Percentiles rank a stretch among this genome's conserved stretches.
Conservation (phyloP, 73 alveolate genomes). For the Blepharisma stoltei region DNA sequence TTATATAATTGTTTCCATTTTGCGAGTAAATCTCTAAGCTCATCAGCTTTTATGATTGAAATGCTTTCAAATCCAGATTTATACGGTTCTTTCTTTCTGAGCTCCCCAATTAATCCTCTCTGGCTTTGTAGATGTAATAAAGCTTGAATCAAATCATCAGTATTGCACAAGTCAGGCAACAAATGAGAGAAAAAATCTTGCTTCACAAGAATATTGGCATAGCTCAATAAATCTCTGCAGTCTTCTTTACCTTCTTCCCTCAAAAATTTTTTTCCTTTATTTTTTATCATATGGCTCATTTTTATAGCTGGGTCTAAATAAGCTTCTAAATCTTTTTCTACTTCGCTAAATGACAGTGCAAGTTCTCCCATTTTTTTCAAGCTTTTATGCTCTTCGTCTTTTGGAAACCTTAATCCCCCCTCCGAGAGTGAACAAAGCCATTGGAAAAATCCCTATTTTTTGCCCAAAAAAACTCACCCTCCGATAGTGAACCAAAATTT, state of each 20-base stretch:
- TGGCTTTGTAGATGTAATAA: slow-evolving; percentile 29
- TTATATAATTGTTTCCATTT: background rate
- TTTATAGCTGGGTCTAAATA: background rate
- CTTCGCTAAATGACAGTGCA: background rate
- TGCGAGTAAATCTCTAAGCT: background rate
- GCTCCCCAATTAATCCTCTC: background rate
- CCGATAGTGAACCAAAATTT: too few relatives aligned
- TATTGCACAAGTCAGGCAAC: background rate
- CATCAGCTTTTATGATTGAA: background rate
- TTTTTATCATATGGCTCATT: slow-evolving; percentile 27
- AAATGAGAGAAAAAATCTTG: slow-evolving; percentile 18
- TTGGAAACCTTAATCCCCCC: slow-evolving; percentile 20
- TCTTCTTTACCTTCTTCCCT: slow-evolving; percentile 27
- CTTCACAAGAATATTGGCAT: slow-evolving; percentile 18
- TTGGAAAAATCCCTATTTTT: too few relatives aligned
- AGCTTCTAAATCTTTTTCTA: slow-evolving; percentile 10
- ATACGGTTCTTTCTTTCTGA: slow-evolving; percentile 16
- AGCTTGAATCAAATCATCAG: slow-evolving; percentile 5
- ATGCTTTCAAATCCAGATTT: slow-evolving; percentile 1
- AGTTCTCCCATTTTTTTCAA: slow-evolving; percentile 13
- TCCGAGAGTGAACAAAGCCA: too few relatives aligned
- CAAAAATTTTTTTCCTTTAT: slow-evolving; percentile 26
- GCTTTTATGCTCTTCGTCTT: background rate
- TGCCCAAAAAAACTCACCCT: too few relatives aligned
- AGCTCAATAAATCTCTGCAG: slow-evolving; percentile 14